A percentile compares a stretch with the other conserved stretches of the same genome.
Evolutionary conservation across 306 rosid species (phyloP).

Genomic region (Rosa multiflora): DNA sequence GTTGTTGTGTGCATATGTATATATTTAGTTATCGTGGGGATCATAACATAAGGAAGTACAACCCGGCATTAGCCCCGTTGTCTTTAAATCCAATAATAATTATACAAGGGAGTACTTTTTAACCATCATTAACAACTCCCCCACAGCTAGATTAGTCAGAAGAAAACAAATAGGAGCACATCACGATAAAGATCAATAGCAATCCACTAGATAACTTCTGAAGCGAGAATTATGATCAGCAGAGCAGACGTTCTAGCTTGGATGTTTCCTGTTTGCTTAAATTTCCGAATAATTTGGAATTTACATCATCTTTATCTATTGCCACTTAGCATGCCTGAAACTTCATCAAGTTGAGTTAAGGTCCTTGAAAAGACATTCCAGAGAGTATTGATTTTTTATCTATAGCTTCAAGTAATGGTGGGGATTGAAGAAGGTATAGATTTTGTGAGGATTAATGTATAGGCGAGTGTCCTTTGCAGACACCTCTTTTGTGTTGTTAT

Average conservation of each 20-base stretch:
- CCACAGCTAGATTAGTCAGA: background rate
- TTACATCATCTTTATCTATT: background rate
- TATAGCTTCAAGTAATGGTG: background rate
- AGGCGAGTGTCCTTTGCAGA: background rate
- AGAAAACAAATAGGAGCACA: background rate
- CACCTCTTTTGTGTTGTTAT: too few species aligned
- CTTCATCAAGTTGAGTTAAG: background rate
- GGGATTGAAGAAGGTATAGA: background rate
- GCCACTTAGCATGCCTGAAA: background rate
- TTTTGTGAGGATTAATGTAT: background rate
- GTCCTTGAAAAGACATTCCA: background rate
- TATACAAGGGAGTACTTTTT: background rate
- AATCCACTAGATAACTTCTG: background rate
- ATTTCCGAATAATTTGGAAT: background rate
- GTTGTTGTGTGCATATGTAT: background rate
- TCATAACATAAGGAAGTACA: background rate
- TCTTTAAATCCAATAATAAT: background rate
- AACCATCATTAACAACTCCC: background rate
- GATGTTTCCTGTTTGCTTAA: background rate
- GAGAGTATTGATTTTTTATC: background rate
- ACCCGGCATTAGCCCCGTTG: background rate
- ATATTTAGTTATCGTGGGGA: background rate
- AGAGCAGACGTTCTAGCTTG: background rate
- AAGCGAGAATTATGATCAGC: background rate
- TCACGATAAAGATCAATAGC: background rate